These are phyloP conservation scores for Ganoderma meredithae DNA, from an alignment of 1,284 basidiomycete genomes.

Conservation along the genomic window DNA sequence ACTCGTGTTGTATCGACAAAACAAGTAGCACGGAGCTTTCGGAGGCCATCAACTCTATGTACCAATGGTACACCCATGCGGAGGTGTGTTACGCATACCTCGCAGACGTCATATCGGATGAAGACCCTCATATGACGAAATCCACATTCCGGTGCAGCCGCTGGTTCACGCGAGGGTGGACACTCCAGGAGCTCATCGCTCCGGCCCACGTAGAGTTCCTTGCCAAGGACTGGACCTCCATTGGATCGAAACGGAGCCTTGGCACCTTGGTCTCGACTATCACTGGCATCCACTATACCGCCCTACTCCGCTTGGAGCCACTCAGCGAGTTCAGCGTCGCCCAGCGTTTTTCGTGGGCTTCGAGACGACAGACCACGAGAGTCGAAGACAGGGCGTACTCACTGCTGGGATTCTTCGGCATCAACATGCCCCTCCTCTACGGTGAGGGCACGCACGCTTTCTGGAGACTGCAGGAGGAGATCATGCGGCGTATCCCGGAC, in stretches of 20 bases:
- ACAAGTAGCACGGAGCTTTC: background rate
- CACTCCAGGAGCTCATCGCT: background rate
- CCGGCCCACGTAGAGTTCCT: background rate
- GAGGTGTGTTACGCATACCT: background rate
- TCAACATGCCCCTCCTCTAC: background rate
- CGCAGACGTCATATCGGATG: too few relatives aligned
- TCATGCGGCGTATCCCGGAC: slow-evolving; percentile 2
- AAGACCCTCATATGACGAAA: too few relatives aligned
- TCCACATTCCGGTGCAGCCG: too few relatives aligned
- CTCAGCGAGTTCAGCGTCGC: background rate
- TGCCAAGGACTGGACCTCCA: background rate
- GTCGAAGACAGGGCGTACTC: background rate
- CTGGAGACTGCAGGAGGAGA: slow-evolving; percentile 1
- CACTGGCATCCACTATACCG: background rate
- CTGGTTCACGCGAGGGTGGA: too few relatives aligned
- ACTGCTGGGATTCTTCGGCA: background rate
- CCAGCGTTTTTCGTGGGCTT: background rate
- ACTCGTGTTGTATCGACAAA: background rate
- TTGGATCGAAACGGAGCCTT: background rate
- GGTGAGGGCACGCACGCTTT: background rate
- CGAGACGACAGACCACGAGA: background rate
- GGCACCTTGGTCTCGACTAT: background rate
- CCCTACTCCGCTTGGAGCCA: background rate
- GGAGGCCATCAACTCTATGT: background rate
- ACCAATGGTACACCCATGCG: background rate